Base-by-base conservation (phyloP, 768 basidiomycete species). In the Daedaleopsis nitida region DNA sequence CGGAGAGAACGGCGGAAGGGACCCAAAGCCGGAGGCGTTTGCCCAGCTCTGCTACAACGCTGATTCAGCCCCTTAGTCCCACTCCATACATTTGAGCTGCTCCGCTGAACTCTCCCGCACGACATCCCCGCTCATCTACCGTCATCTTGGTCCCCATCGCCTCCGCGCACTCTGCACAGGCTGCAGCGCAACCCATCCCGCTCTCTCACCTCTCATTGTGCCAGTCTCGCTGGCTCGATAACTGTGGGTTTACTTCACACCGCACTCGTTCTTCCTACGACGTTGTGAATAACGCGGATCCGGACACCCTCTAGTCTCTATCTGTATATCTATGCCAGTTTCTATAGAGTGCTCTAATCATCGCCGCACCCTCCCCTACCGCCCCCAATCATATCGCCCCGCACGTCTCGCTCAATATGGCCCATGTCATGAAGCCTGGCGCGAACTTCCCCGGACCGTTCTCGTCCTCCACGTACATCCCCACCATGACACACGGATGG, bases 311-410 rank as follows among this genome's bases (percentile, higher is more conserved):
- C 57, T 63, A 58, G 21, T 51, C 47, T 59, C 52, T 34, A 42
- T 58, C 62, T 59, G 47, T 66, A 66, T 62, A 66, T 66, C 65
- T 66, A 66, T 66, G 65, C 65, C 47, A 60, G 59, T 66, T 50
- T 52, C 50, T 55, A 50, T 53, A 57, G 56, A 52, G 53, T 51
- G 44, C 57, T 54, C 21, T 54, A 58, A 63, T 63, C 56, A 35
- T 43, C 47, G 23, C 32, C 54, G 10, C 45, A 48, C 42, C 39
- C 59, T 23, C 34, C 52, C 51, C 38, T 56, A 60, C 45, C 62
- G 55, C 52, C 62, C 19, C 62, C 58, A 55, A 58, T 58, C 52
- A 55, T 63, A 63, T 45, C 56, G 44, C 4, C 27, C 39, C 39
- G 2, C 47, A 39, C 37, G 1, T 17, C 16, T 17, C 52, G 21